Evolutionary conservation across 176 grass and related monocot species (phyloP).

Genomic region (Leersia perrieri): DNA sequence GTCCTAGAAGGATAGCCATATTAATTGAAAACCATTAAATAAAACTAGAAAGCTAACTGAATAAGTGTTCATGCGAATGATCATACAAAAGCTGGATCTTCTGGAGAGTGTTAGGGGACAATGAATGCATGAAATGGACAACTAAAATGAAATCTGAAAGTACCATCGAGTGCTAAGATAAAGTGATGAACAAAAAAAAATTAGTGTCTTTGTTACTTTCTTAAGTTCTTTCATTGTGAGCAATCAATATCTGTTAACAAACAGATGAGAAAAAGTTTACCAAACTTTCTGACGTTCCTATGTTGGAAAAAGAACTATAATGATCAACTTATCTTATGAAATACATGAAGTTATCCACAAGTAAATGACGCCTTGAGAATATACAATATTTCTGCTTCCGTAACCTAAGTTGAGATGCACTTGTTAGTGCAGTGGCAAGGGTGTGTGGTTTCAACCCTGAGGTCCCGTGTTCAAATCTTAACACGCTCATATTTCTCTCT

Average conservation of each 20-base stretch:
- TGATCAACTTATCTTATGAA: background rate
- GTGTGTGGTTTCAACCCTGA: too few species aligned
- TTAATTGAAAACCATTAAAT: slow-evolving; percentile 16
- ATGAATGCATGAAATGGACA: background rate
- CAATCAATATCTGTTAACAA: background rate
- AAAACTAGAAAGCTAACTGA: background rate
- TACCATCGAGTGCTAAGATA: background rate
- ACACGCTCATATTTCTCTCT: too few species aligned
- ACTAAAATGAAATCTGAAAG: background rate
- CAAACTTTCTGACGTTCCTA: background rate
- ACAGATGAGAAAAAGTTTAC: background rate
- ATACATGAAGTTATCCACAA: background rate
- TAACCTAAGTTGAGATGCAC: too few species aligned
- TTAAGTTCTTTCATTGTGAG: background rate
- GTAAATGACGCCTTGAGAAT: background rate
- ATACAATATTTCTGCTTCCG: background rate
- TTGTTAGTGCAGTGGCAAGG: too few species aligned
- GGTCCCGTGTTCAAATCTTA: too few species aligned
- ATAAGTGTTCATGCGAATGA: background rate
- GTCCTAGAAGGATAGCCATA: slow-evolving; percentile 46
- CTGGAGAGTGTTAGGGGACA: background rate
- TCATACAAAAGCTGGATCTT: background rate
- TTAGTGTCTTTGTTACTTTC: too few species aligned
- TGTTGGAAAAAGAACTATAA: background rate
- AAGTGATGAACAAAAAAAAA: background rate